Evolutionary conservation across 768 basidiomycete species (phyloP).

Genomic region (Boletus tomentosulus): DNA sequence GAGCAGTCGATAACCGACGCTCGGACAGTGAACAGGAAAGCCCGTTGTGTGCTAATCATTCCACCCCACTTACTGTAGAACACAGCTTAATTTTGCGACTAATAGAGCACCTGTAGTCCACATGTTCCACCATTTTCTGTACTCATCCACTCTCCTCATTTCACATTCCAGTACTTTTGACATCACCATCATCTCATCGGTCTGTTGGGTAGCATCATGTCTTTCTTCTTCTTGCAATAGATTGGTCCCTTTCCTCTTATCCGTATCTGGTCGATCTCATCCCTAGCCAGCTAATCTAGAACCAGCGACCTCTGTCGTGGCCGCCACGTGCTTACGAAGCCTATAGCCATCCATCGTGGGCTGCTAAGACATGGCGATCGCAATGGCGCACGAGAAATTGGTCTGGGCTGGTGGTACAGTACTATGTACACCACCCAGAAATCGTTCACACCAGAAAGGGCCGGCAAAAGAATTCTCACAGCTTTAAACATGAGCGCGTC

Average conservation of each 20-base stretch:
- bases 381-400: too few species aligned
- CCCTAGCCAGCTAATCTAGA: too few species aligned
- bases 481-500: too few species aligned
- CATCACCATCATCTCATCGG: conserved; percentile 4
- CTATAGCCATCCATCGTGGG: too few species aligned
- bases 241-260: neutral
- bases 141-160: neutral
- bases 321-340: neutral
- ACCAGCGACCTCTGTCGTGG: neutral
- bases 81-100: conserved; percentile 12
- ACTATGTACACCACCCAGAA: too few species aligned
- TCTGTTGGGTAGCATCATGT: conserved; percentile 1
- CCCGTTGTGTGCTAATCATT: conserved; percentile 3
- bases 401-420: too few species aligned
- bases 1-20: conserved; percentile 8
- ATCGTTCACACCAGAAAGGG: too few species aligned
- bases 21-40: neutral
- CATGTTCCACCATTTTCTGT: conserved; percentile 8
- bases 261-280: neutral
- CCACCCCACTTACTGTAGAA: conserved; percentile 19
- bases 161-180: neutral
- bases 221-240: conserved; percentile 2
- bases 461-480: too few species aligned
- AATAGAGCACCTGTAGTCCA: conserved; percentile 15
- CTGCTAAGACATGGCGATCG: too few species aligned